phyloP scores from a whole-genome alignment of 257 asterid genomes.

The Pogostemon cablin region DNA sequence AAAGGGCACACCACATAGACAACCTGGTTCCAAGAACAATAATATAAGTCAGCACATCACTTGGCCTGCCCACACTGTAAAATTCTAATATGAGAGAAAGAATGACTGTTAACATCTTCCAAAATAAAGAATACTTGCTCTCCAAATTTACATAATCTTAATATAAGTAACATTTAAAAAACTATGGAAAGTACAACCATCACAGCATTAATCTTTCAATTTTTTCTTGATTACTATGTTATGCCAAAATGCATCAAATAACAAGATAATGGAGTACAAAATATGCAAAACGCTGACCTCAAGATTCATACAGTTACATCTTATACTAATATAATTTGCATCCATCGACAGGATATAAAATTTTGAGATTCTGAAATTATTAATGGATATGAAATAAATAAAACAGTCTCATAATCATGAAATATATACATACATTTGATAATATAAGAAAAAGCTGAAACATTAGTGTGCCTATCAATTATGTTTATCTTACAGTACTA shows the following conservation, averaged over 20 bases:
- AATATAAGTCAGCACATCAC: conserved; percentile 25
- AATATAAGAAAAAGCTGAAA: not conserved
- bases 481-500: conserved; percentile 20
- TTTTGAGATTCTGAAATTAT: conserved; percentile 14
- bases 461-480: conserved; percentile 12
- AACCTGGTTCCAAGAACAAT: conserved; percentile 57
- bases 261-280: conserved; percentile 20
- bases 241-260: conserved; percentile 21
- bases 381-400: conserved; percentile 13
- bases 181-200: conserved; percentile 4
- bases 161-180: not conserved
- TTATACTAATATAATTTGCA: conserved; percentile 6
- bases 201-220: conserved; percentile 14
- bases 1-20: conserved; percentile 98
- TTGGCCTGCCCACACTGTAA: not conserved
- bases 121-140: conserved; percentile 13
- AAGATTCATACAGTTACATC: conserved; percentile 1
- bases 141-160: not conserved
- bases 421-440: not conserved
- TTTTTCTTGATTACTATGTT: conserved; percentile 16
- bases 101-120: conserved; percentile 13
- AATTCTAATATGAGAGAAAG: conserved; percentile 5
- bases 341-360: conserved; percentile 18
- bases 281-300: conserved; percentile 13
- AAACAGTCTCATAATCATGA: not conserved